Evolutionary conservation across 306 rosid genomes (phyloP).

Genomic region (Acmispon strigosus): DNA sequence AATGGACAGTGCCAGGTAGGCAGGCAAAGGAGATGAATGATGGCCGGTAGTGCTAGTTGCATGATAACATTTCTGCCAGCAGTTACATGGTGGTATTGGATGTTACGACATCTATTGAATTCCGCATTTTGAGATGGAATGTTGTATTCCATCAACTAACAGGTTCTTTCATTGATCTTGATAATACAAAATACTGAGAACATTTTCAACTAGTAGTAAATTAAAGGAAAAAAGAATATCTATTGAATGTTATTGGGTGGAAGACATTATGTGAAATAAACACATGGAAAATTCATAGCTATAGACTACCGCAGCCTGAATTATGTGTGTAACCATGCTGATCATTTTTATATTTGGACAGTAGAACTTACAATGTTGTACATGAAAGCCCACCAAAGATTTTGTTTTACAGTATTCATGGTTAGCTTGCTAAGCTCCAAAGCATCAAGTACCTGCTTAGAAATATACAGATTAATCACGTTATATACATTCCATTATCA

Average conservation of each 20-base stretch:
- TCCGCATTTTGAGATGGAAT: not conserved
- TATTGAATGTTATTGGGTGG: not conserved
- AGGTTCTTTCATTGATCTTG: not conserved
- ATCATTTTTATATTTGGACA: conserved; percentile 7
- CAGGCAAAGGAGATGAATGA: not conserved
- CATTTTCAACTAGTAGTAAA: conserved; percentile 7
- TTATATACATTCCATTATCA: not conserved
- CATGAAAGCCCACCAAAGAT: conserved; percentile 96
- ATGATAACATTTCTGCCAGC: not conserved
- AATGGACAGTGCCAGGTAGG: not conserved
- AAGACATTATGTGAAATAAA: not conserved
- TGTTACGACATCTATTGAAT: not conserved
- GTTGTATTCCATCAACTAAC: not conserved
- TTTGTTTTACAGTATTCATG: conserved; percentile 91
- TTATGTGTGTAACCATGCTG: not conserved
- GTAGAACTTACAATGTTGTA: conserved; percentile 80
- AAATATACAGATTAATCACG: conserved; percentile 22
- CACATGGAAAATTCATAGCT: conserved; percentile 5
- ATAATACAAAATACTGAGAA: not conserved
- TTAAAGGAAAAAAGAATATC: not conserved
- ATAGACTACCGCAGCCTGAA: not conserved
- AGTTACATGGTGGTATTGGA: not conserved
- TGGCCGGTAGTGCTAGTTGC: not conserved
- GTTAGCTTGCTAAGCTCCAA: conserved; percentile 93
- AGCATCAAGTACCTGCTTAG: conserved; percentile 83